Conservation (phyloP, 306 rosid species). For the Inga laurina region DNA sequence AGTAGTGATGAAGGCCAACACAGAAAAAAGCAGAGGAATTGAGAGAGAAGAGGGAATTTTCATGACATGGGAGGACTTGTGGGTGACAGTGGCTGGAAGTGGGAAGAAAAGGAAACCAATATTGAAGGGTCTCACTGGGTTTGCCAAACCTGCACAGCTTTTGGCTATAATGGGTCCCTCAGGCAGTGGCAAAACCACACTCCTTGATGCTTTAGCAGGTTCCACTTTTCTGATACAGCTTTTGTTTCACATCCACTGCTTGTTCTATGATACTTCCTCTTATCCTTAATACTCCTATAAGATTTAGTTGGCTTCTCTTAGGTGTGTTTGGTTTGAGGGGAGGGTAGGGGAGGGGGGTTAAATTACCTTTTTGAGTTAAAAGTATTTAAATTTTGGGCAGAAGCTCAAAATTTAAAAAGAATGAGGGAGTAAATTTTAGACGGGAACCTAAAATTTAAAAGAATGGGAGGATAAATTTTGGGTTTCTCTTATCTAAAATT, state of each 20-base stretch:
- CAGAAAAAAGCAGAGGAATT: background rate
- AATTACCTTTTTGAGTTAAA: too few relatives aligned
- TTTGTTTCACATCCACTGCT: background rate
- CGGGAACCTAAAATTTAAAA: too few relatives aligned
- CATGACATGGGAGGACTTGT: slow-evolving; percentile 33
- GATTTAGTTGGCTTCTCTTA: too few relatives aligned
- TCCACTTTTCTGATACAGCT: background rate
- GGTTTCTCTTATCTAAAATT: too few relatives aligned
- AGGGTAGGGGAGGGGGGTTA: too few relatives aligned
- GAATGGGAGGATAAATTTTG: too few relatives aligned
- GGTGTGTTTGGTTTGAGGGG: too few relatives aligned
- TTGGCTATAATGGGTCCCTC: slow-evolving; percentile 87
- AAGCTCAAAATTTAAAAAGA: too few relatives aligned
- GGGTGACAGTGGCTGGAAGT: slow-evolving; percentile 32
- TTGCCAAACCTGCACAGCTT: slow-evolving; percentile 60
- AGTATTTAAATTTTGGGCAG: too few relatives aligned
- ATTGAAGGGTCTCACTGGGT: slow-evolving; percentile 44
- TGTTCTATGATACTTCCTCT: too few relatives aligned
- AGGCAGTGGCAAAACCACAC: slow-evolving; percentile 72
- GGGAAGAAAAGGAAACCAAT: slow-evolving; percentile 26
- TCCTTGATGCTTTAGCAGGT: slow-evolving; percentile 75
- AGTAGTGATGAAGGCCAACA: background rate
- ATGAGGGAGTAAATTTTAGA: too few relatives aligned
- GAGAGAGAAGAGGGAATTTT: background rate
- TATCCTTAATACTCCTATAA: too few relatives aligned